Evolutionary conservation across 768 basidiomycete species (phyloP), one percentile per base, ranked within the genome.

Genomic region (Lentinula lateritia): DNA sequence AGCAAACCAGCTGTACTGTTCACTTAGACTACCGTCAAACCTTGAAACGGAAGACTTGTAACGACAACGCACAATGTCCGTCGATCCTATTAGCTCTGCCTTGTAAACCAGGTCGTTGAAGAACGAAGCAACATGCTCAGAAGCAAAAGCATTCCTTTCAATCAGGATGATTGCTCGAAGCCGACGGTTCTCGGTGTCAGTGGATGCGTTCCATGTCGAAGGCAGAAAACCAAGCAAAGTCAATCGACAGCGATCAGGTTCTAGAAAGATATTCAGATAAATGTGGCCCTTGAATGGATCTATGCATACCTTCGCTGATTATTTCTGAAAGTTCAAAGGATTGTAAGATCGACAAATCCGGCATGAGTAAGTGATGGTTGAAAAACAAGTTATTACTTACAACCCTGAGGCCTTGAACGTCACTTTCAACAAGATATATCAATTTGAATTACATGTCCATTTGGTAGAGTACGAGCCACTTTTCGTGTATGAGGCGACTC

Each of bases 1-100:
- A 61, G 89, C 83, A 38, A 87, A 71, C 88, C 92, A 95, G 13
- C 86, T 79, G 73, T 96, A 96, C 93, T 95, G 66, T 9, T 43
- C 5, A 28, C 52, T 58, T 50, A 28, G 18, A n/a, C 65, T 43
- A 15, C 20, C 36, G 63, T 62, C n/a, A 61, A 52, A 45, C 15
- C 32, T 45, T 12, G 28, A 42, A 13, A 16, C 34, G 15, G 9
- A n/a, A 13, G 32, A 9, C 36, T 20, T 34, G 28, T 18, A 52
- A 6, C 28, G 13, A 10, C 23, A 13, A 71, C 85, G 65, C 69
- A 88, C 88, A 63, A 92, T 89, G 65, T 93, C 89, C 23, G 84
- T 92, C 60, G 74, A 78, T 64, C 79, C 84, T 53, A 88, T 82
- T 5, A 78, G 68, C 52, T 81, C 72, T 2, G 82, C 74, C 20